A percentile compares a stretch with the other conserved stretches of the same genome.
phyloP scores from a whole-genome alignment of 352 stramenopile species.

The Halophytophthora polymorphica region DNA sequence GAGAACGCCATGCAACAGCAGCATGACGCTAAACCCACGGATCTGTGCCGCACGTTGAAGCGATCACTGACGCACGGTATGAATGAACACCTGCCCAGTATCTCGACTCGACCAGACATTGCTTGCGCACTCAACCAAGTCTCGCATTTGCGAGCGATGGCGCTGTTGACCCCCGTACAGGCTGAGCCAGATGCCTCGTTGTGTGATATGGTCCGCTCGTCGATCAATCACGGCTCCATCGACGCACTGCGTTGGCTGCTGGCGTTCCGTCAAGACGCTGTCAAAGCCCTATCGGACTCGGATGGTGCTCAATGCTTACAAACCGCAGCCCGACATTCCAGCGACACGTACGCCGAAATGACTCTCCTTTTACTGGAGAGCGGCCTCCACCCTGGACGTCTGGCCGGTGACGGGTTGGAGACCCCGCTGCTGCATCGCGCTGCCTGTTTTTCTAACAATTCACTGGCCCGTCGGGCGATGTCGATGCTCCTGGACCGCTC shows the following conservation, averaged over 20 bases:
- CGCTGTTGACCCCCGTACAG: background rate
- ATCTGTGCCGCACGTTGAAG: background rate
- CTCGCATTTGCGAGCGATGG: constrained; percentile 30
- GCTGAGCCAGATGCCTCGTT: background rate
- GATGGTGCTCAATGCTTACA: constrained; percentile 20
- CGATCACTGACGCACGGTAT: background rate
- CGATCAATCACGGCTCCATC: constrained; percentile 32
- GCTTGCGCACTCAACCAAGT: constrained; percentile 30
- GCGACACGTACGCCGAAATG: constrained; percentile 34
- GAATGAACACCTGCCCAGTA: background rate
- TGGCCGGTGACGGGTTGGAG: constrained; percentile 45
- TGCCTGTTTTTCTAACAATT: constrained; percentile 31
- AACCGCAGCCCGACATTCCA: constrained; percentile 22
- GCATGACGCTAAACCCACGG: background rate
- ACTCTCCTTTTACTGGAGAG: constrained; percentile 36
- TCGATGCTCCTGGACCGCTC: constrained; percentile 19
- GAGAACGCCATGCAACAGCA: background rate
- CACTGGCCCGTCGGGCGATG: constrained; percentile 21
- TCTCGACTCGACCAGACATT: constrained; percentile 9
- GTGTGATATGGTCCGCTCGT: constrained; percentile 12
- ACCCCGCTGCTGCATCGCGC: constrained; percentile 51
- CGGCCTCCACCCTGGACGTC: constrained; percentile 28
- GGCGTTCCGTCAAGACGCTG: background rate
- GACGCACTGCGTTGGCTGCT: constrained; percentile 45
- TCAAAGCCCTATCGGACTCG: constrained; percentile 7